Evolutionary conservation across 164 flowering plant genomes (phyloP), one percentile per base, ranked within the genome.

Genomic region (Echeveria elegans): DNA sequence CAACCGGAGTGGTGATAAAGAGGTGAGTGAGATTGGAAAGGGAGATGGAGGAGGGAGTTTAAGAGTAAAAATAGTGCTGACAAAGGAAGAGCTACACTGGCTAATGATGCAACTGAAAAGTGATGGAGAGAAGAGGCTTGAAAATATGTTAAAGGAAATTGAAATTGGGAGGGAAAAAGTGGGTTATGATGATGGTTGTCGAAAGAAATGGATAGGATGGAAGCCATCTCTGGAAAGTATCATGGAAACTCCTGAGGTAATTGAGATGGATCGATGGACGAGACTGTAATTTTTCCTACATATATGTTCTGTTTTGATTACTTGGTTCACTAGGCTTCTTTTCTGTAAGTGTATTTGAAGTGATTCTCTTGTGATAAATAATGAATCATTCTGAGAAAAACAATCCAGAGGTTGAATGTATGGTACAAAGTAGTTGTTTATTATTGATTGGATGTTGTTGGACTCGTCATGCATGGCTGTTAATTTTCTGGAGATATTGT

Each of bases 61-160:
- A n/a, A 81, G 84, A 70, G 76, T 85, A n/a, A 88, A 88, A 81
- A 68, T 85, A 43, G 75, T 86, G 68, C 63, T 88, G 68, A 83
- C 83, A 50, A 88, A 76, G 68, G 86, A 81, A 38, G 94, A 88
- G 74, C 62, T 86, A 65, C 81, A 82, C 53, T 75, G 78, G 88
- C 64, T 88, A 52, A 70, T 81, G 73, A n/a, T 73, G 58, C 77
- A 82, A 71, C 68, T 86, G 37, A 67, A 69, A 23, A 73, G 68
- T 48, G 76, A 72, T 59, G 82, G 83, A 29, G 30, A 40, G 47
- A 78, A 69, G 73, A 77, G 68, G 0, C 66, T 86, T 63, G 84
- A 79, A 58, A 84, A 86, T 29, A 67, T 82, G 10, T 76, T 88
- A 77, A 74, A 30, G 18, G 85, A 82, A 69, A 77, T 87, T 4